Base-by-base conservation (phyloP, 306 rosid species). In the Prosopis cineraria region DNA sequence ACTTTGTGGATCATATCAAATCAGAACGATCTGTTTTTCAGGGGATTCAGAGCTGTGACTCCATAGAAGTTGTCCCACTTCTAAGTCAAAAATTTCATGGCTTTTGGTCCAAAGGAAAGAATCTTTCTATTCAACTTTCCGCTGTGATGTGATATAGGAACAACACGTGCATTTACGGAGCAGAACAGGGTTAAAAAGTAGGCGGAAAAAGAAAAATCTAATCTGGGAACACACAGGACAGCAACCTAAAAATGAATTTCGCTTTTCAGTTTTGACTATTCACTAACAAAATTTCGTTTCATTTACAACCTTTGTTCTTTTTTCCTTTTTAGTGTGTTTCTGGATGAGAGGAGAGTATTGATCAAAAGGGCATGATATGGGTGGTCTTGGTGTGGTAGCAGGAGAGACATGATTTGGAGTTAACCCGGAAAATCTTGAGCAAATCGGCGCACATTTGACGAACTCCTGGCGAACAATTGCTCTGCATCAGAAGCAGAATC, bases 361-460 rank as follows among this genome's bases (percentile, higher is more conserved):
- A 44, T 88, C 83, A 95, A 70, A 92, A 95, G 16, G 99, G 99
- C 98, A 90, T 95, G 66, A 95, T 93, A 71, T 95, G 99, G 10
- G 98, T 89, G 22, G 97, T 91, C 56, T 95, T 89, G 0, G 98
- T 95, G 10, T 91, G 96, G 74, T 93, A 95, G 20, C 85, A 84
- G 0, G 97, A 87, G 31, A 93, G 87, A 25, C 90, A 83, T 1
- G 93, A 88, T 72, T 90, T 89, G 19, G 91, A 87, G 40, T 89
- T 85, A 11, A 92, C 88, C 52, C 96, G 78, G n/a, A 94, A 91
- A 29, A 88, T 88, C 85, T 89, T 94, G 30, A 94, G 90, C 89
- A 94, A 85, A 82, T 94, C 98, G 16, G 86, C 79, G 3, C 91
- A 85, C 98, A 94, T 94, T 83, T 88, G 93, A 8, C 98, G 80